These are phyloP conservation scores for Cordyceps militaris DNA, from an alignment of 2,329 filamentous ascomycete genomes.

Conservation along the genomic window DNA sequence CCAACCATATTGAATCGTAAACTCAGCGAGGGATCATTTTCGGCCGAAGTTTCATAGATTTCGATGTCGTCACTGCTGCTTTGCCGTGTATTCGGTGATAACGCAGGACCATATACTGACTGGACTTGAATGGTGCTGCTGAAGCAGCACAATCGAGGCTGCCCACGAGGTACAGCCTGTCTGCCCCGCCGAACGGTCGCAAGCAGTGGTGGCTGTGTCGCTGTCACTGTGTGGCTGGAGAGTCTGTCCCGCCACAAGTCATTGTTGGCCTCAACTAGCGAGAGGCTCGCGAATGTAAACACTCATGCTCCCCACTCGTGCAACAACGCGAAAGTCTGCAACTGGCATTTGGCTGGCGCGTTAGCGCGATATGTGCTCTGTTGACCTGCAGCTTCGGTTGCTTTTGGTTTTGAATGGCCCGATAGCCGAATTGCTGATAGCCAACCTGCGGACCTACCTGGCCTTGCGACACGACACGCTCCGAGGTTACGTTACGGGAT, in stretches of 20 bases:
- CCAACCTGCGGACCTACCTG: background rate
- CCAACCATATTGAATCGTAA: background rate
- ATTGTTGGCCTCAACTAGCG: background rate
- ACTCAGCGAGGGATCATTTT: background rate
- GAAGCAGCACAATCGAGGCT: background rate
- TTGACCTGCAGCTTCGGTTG: background rate
- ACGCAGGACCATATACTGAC: background rate
- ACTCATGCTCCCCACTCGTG: background rate
- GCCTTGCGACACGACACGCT: background rate
- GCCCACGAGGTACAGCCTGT: background rate
- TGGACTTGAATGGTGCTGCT: background rate
- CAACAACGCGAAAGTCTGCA: background rate
- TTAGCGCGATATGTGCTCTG: background rate
- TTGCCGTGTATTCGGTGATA: background rate
- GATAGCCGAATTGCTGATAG: background rate
- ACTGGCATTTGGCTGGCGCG: conserved; percentile 1
- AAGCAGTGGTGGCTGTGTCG: background rate
- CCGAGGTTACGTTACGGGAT: background rate
- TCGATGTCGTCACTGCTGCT: background rate
- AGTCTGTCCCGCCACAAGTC: background rate
- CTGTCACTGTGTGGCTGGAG: conserved; percentile 3
- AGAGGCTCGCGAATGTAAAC: conserved; percentile 7
- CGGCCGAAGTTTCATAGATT: background rate
- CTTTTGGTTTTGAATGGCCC: background rate
- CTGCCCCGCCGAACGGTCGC: background rate